phyloP scores from a whole-genome alignment of 2,329 filamentous ascomycete species.

The Penicillium oxalicum region DNA sequence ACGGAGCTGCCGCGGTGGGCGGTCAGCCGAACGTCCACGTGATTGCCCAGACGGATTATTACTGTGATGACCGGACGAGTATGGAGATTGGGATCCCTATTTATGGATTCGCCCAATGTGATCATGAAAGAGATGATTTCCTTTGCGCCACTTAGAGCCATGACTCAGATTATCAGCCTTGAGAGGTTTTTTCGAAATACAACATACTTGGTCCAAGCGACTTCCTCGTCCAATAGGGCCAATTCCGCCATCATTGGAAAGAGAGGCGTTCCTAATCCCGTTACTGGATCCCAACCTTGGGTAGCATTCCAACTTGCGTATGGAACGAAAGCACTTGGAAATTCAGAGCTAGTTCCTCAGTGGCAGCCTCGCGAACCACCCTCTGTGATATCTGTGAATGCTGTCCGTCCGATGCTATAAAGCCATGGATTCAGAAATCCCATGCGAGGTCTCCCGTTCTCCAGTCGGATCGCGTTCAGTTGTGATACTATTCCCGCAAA shows the following conservation, averaged over 20 bases:
- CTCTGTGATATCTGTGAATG: conserved; percentile 46
- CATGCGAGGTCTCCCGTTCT: conserved; percentile 47
- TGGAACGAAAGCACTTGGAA: conserved; percentile 33
- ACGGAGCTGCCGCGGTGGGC: conserved; percentile 21
- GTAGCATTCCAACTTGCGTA: conserved; percentile 49
- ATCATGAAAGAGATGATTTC: no score
- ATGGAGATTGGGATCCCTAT: no score
- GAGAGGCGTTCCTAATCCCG: conserved; percentile 36
- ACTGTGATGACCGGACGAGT: no score
- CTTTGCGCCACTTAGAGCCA: not conserved
- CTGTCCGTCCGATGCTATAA: conserved; percentile 43
- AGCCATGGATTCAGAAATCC: conserved; percentile 61
- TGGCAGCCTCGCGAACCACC: conserved; percentile 45
- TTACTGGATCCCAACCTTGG: conserved; percentile 47
- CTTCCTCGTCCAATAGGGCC: conserved; percentile 4
- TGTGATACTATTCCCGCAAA: conserved; percentile 59
- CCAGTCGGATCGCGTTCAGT: conserved; percentile 58
- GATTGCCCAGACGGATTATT: not conserved
- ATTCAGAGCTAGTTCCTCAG: conserved; percentile 31
- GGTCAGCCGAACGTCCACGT: conserved; percentile 16
- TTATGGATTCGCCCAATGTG: no score
- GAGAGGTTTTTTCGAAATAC: not conserved
- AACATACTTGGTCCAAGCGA: conserved; percentile 2
- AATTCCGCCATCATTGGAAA: conserved; percentile 20
- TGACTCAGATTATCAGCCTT: not conserved